Conservation (phyloP, 2,329 filamentous ascomycete genomes). For the Aspergillus niger region DNA sequence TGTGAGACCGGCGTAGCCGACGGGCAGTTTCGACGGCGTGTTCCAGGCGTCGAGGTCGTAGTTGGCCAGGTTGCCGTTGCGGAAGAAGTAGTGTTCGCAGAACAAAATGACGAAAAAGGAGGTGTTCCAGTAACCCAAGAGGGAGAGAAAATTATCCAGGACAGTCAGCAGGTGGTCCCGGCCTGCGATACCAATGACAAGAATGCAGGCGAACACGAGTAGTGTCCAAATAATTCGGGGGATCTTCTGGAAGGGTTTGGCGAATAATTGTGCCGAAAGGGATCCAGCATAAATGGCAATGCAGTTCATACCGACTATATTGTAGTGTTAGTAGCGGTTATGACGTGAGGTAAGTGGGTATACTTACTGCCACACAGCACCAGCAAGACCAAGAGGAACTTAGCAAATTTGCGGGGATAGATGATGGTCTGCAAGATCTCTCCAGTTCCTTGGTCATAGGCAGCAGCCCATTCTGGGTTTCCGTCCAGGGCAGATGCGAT, state of each 20-base stretch:
- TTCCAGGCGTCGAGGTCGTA: conserved; percentile 57
- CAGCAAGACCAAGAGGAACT: conserved; percentile 44
- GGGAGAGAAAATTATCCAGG: conserved; percentile 51
- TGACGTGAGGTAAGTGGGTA: neutral
- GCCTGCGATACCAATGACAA: conserved; percentile 49
- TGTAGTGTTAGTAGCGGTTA: neutral
- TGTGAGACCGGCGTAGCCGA: conserved; percentile 46
- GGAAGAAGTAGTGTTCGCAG: conserved; percentile 53
- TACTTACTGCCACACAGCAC: conserved; percentile 33
- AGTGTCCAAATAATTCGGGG: conserved; percentile 54
- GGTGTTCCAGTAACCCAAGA: conserved; percentile 56
- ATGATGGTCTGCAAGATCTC: conserved; percentile 50
- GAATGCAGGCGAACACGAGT: conserved; percentile 49
- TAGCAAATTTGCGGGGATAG: conserved; percentile 51
- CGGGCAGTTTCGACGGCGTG: conserved; percentile 45
- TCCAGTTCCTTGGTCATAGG: conserved; percentile 43
- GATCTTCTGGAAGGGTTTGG: conserved; percentile 46
- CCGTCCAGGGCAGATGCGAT: conserved; percentile 48
- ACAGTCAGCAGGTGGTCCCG: conserved; percentile 48
- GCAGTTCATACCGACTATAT: conserved; percentile 47
- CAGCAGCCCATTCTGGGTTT: conserved; percentile 41
- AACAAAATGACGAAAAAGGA: conserved; percentile 53
- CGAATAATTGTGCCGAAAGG: conserved; percentile 44
- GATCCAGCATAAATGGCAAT: conserved; percentile 46
- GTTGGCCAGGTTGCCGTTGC: conserved; percentile 43